phyloP scores from a whole-genome alignment of 805 yeast genomes.

The Cyberlindnera saturnus region DNA sequence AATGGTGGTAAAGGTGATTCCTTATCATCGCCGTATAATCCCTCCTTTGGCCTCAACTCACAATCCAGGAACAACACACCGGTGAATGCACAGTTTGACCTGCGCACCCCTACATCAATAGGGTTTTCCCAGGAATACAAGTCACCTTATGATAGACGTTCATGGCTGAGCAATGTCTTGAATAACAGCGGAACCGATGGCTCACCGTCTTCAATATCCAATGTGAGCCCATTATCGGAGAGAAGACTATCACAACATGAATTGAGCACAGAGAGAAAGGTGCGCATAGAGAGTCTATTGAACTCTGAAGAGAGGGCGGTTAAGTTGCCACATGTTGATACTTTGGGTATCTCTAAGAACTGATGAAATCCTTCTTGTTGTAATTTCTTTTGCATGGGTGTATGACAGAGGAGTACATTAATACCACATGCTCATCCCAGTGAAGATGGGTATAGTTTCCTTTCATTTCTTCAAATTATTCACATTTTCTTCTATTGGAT shows the following conservation, averaged over 20 bases:
- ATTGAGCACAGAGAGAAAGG: conserved; percentile 6
- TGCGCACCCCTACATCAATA: conserved; percentile 1
- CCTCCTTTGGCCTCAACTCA: conserved; percentile 9
- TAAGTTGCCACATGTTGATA: conserved; percentile 19
- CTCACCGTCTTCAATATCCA: conserved; percentile 5
- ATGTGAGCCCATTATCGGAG: not conserved
- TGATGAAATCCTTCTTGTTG: not conserved
- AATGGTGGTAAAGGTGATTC: conserved; percentile 4
- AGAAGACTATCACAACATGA: not conserved
- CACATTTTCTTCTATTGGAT: too few species aligned
- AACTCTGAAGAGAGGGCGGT: conserved; percentile 8
- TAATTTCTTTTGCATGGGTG: too few species aligned
- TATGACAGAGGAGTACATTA: too few species aligned
- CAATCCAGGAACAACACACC: conserved; percentile 14
- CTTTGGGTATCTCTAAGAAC: conserved; percentile 10
- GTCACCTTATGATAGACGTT: conserved; percentile 9
- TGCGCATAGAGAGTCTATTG: conserved; percentile 17
- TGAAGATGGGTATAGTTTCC: too few species aligned
- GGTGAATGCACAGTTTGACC: conserved; percentile 1
- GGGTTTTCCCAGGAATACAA: conserved; percentile 4
- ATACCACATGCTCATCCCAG: too few species aligned
- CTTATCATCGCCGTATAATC: conserved; percentile 16
- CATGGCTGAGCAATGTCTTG: conserved; percentile 17
- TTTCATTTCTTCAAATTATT: too few species aligned
- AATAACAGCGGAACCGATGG: conserved; percentile 8